Base-by-base conservation (phyloP, 2,329 filamentous ascomycete species). In the Nothomitra cinnamomea region DNA sequence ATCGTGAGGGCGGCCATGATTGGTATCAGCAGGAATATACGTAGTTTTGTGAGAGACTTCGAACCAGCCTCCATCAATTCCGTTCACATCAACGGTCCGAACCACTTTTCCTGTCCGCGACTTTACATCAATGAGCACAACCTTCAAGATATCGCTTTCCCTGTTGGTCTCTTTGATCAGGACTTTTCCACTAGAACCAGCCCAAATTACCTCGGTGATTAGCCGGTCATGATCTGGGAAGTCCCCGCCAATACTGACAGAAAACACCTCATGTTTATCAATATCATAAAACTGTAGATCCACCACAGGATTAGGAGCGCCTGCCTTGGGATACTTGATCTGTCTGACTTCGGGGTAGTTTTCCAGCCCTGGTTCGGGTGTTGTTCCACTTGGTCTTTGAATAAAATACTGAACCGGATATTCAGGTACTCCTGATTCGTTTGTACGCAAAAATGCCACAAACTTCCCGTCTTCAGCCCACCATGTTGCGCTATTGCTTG, bases 271-370 rank as follows among this genome's bases (percentile, higher is more conserved):
- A 1, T 77, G 77, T 61, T 83, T 84, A 8, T 73, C 74, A 19
- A 95, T 73, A 59, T 96, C 89, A 66, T 90, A 96, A 67, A 96
- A 94, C 53, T 86, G 77, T 32, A 98, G 70, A 56, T 87, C 81
- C 2, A 98, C 90, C 13, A 86, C 79, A 0, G 92, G 92, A 65
- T 98, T 98, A 48, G 90, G 88, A 1, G 89, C 83, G 2, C 92
- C 94, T 19, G 92, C 85, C 67, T 96, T 96, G 49, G 92, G 94
- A 62, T 98, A 98, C 67, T 98, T 98, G 77, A 98, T 94, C 60
- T 88, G 72, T 58, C 83, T 79, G 36, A 90, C 82, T 63, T 96
- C 89, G 0, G 92, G 92, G 63, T 98, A 98, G 52, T 79, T 81
- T 65, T 95, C 88, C 59, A 94, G 78, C 19, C 87, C 88, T 1